phyloP scores from a whole-genome alignment of 2,329 filamentous ascomycete species.

The Fusarium sp. region DNA sequence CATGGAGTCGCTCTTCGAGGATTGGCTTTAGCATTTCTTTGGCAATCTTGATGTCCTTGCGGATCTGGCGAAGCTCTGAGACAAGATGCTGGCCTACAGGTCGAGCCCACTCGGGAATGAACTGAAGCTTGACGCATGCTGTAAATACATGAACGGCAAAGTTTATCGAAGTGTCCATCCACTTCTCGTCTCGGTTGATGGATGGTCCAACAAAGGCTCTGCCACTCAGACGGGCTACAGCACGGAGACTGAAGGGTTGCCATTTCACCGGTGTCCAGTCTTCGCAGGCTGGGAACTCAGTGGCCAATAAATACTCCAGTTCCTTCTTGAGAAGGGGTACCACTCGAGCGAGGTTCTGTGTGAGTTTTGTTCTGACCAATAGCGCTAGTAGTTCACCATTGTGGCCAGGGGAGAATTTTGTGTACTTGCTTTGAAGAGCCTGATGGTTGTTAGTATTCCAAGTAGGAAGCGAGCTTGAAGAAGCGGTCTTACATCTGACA shows the following conservation, averaged over 20 bases:
- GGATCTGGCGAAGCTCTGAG: constrained; percentile 56
- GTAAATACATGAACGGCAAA: constrained; percentile 61
- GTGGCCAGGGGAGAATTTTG: constrained; percentile 57
- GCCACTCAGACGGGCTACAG: constrained; percentile 63
- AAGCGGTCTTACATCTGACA: constrained; percentile 53
- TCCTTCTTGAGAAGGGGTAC: constrained; percentile 58
- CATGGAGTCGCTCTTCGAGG: constrained; percentile 56
- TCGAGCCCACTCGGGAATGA: constrained; percentile 60
- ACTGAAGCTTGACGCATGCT: constrained; percentile 59
- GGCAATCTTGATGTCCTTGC: constrained; percentile 53
- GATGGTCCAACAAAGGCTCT: constrained; percentile 61
- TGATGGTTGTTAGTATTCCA: constrained; percentile 32
- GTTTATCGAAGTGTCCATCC: constrained; percentile 62
- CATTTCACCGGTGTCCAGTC: constrained; percentile 66
- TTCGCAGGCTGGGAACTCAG: constrained; percentile 59
- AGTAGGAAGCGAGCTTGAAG: neutral
- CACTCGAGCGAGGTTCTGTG: constrained; percentile 57
- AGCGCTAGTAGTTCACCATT: constrained; percentile 56
- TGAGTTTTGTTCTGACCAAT: constrained; percentile 57
- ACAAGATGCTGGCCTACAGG: constrained; percentile 58
- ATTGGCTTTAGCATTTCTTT: constrained; percentile 56
- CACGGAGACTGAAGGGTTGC: constrained; percentile 60
- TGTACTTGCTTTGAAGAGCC: constrained; percentile 62
- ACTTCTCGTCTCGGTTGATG: constrained; percentile 61
- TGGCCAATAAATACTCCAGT: constrained; percentile 55